Evolutionary conservation across 2,329 filamentous ascomycete species (phyloP).

Genomic region (Colletotrichum noveboracense): DNA sequence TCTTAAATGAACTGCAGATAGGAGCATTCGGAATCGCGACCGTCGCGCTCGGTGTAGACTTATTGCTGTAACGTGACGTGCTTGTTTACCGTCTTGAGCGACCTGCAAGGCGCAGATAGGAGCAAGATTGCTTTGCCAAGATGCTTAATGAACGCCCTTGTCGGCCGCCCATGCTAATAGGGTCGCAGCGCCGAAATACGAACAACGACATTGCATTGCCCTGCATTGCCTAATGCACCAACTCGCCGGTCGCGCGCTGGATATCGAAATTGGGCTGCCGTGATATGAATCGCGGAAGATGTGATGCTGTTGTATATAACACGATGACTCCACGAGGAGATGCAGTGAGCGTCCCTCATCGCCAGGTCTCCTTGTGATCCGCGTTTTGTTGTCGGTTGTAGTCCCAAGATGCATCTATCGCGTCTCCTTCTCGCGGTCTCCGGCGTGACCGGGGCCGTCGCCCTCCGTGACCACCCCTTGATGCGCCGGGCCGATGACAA

Average conservation of each 20-base stretch:
- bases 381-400: background rate
- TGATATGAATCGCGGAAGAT: background rate
- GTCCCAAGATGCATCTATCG: background rate
- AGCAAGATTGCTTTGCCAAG: background rate
- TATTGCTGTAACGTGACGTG: background rate
- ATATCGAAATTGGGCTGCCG: background rate
- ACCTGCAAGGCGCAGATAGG: background rate
- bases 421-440: background rate
- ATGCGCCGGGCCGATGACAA: constrained; percentile 8
- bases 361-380: background rate
- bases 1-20: background rate
- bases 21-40: background rate
- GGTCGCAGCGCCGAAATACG: constrained; percentile 10
- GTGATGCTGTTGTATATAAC: background rate
- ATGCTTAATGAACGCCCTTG: background rate
- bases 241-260: background rate
- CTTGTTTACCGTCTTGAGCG: background rate
- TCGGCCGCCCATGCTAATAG: background rate
- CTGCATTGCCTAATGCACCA: background rate
- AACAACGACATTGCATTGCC: background rate
- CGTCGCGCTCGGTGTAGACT: background rate
- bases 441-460: background rate
- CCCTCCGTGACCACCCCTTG: background rate
- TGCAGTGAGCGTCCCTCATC: no score
- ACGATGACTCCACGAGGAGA: background rate